Evolutionary conservation across 2,329 filamentous ascomycete species (phyloP), one percentile per base, ranked within the genome.

Genomic region (Colletotrichum sp.): DNA sequence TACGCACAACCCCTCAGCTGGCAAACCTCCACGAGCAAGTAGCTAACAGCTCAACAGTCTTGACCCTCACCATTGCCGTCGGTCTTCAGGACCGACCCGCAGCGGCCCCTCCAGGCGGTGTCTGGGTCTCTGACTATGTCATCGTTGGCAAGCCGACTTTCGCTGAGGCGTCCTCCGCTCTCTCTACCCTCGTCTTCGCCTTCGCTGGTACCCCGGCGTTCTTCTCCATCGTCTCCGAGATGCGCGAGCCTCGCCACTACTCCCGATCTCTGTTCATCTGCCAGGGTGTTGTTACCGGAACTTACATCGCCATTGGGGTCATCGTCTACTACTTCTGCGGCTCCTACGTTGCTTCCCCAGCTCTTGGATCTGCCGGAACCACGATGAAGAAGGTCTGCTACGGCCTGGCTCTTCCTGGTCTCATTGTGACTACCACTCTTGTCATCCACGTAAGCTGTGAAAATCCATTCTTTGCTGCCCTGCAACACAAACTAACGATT

Each of bases 141-240:
- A 87, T 91, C 79, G 86, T 91, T 80, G 90, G 89, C 84, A 90
- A 90, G 83, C 89, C 89, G 54, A 89, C 89, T 31, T 83, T 88
- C 18, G 86, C 89, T 12, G 84, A 86, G 70, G 84, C 88, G 5
- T 88, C 83, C 16, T 75, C 82, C 3, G 80, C 82, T 13, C 64
- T 83, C 21, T 80, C 82, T 1, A 74, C 80, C 1, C 70, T 84
- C 13, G 78, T 86, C 34, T 86, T 86, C 58, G 80, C 84, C 7
- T 85, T 80, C 61, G 80, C 82, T 9, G 84, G 83, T 24, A 83
- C 83, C 0, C 80, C 83, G 0, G 82, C 79, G 15, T 84, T 82
- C 74, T 83, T 82, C 76, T 69, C 78, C 33, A 78, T 84, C 54
- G 78, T 76, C 2, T 78, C 82, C 16, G 82, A 84, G 73, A 84